Percentiles rank a stretch among this genome's conserved stretches.
These are phyloP conservation scores for Aschersonia sp. DNA, from an alignment of 2,329 filamentous ascomycete species.

Conservation along the genomic window DNA sequence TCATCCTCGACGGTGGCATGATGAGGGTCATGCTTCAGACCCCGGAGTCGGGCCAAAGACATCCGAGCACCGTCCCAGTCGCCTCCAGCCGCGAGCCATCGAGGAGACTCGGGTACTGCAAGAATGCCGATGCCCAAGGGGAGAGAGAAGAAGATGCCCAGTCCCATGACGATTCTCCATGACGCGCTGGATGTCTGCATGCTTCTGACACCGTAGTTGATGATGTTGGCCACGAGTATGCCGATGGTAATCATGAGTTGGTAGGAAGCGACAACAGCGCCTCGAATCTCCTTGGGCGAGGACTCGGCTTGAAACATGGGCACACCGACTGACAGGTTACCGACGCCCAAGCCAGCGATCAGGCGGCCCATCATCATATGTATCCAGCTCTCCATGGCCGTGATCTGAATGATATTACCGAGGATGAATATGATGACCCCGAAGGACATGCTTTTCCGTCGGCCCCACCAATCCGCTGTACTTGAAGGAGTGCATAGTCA, in stretches of 20 bases:
- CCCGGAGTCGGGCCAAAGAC: conserved; percentile 38
- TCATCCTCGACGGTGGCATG: conserved; percentile 34
- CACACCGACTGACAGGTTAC: conserved; percentile 49
- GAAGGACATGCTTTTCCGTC: conserved; percentile 38
- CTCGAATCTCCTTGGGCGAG: conserved; percentile 46
- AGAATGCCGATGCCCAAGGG: conserved; percentile 38
- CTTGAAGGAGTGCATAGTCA: conserved; percentile 5
- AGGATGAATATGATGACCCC: conserved; percentile 43
- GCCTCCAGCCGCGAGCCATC: conserved; percentile 35
- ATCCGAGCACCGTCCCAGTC: conserved; percentile 32
- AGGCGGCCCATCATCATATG: conserved; percentile 53
- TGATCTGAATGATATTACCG: conserved; percentile 53
- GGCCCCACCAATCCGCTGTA: conserved; percentile 42
- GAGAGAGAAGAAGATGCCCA: conserved; percentile 37
- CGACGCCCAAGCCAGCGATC: conserved; percentile 53
- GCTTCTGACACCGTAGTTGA: conserved; percentile 35
- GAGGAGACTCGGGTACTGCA: conserved; percentile 39
- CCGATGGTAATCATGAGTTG: conserved; percentile 63
- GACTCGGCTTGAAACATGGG: conserved; percentile 56
- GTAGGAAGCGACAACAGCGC: conserved; percentile 53
- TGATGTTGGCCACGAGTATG: conserved; percentile 41
- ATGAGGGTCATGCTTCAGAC: conserved; percentile 29
- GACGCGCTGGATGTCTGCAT: conserved; percentile 27
- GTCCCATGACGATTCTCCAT: conserved; percentile 49
- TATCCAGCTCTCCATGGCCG: conserved; percentile 43